phyloP scores from a whole-genome alignment of 1,284 basidiomycete species.

The Ustilago esculenta region DNA sequence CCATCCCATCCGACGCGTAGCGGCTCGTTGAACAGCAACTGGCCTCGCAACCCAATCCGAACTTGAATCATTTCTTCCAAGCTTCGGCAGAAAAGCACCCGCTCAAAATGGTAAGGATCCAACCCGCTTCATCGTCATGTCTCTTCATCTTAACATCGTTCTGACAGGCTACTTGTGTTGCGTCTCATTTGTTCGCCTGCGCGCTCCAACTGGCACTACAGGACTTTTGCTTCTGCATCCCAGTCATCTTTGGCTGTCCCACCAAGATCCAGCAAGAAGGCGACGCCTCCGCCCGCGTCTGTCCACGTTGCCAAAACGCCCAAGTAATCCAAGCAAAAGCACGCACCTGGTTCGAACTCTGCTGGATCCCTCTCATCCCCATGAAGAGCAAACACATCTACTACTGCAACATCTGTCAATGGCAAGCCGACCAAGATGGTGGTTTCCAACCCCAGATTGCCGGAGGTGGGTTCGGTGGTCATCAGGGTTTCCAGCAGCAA shows the following conservation, averaged over 20 bases:
- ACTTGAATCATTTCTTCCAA: too few species aligned
- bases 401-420: slow-evolving; percentile 64
- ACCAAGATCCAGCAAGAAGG: slow-evolving; percentile 65
- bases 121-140: too few species aligned
- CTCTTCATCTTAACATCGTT: too few species aligned
- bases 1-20: too few species aligned
- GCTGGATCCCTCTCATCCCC: slow-evolving; percentile 64
- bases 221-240: slow-evolving; percentile 62
- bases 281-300: slow-evolving; percentile 58
- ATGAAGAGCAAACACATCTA: slow-evolving; percentile 58
- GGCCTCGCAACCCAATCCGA: too few species aligned
- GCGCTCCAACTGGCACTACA: too few species aligned
- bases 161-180: too few species aligned
- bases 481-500: slow-evolving; percentile 28
- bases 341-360: slow-evolving; percentile 64
- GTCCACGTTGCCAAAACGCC: slow-evolving; percentile 64
- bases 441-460: slow-evolving; percentile 57
- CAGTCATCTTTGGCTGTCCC: slow-evolving; percentile 63
- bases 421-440: slow-evolving; percentile 54
- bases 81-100: too few species aligned
- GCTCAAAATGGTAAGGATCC: too few species aligned
- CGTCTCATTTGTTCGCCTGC: too few species aligned
- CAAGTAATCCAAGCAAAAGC: slow-evolving; percentile 62
- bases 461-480: slow-evolving; percentile 32
- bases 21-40: too few species aligned